phyloP scores from a whole-genome alignment of 352 stramenopile species.

The Elongisporangium prolatum region DNA sequence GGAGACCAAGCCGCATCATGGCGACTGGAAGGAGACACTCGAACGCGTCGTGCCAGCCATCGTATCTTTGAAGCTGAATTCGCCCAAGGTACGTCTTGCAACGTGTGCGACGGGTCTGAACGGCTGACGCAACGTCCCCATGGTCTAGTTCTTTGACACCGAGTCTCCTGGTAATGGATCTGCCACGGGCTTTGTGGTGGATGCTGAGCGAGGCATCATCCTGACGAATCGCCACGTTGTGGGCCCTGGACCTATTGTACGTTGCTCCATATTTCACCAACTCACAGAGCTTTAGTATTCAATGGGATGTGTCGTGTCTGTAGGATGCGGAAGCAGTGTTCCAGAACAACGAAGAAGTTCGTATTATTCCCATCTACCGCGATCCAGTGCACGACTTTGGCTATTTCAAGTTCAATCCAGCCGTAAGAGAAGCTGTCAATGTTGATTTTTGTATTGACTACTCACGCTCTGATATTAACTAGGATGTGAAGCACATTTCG shows the following conservation, averaged over 20 bases:
- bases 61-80: slow-evolving; percentile 87
- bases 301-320: slow-evolving; percentile 5
- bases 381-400: slow-evolving; percentile 94
- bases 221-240: slow-evolving; percentile 93
- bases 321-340: slow-evolving; percentile 89
- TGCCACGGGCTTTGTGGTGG: slow-evolving; percentile 91
- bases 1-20: slow-evolving; percentile 58
- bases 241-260: slow-evolving; percentile 76
- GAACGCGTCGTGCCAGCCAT: slow-evolving; percentile 83
- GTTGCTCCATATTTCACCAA: slow-evolving; percentile 6
- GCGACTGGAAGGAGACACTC: slow-evolving; percentile 82
- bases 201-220: slow-evolving; percentile 89
- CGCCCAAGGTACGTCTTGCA: slow-evolving; percentile 51
- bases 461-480: neutral
- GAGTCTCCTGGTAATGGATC: slow-evolving; percentile 84
- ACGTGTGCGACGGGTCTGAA: neutral
- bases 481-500: slow-evolving; percentile 84
- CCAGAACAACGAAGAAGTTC: slow-evolving; percentile 93
- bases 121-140: slow-evolving; percentile 7
- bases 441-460: neutral
- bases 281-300: slow-evolving; percentile 2
- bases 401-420: slow-evolving; percentile 88
- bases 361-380: slow-evolving; percentile 88
- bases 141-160: slow-evolving; percentile 85
- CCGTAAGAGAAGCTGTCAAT: slow-evolving; percentile 18